Conservation (phyloP, 495 filamentous ascomycete species). For the Annulohypoxylon moriforme region DNA sequence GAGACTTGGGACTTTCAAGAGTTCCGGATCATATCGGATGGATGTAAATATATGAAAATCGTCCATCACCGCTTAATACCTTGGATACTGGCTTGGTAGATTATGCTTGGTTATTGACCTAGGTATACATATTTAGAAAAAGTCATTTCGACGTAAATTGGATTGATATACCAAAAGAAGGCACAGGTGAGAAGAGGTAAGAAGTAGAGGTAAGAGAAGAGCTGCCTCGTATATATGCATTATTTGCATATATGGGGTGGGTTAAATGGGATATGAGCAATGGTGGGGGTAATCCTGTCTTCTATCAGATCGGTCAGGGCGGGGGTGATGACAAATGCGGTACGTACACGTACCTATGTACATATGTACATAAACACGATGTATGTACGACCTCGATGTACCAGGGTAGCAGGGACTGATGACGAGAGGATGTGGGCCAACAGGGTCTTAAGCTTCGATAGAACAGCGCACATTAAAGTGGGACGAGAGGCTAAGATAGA, state of each 20-base stretch:
- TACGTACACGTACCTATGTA: constrained; percentile 27
- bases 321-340: constrained; percentile 33
- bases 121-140: not conserved
- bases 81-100: not conserved
- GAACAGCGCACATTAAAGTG: constrained; percentile 45
- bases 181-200: no score
- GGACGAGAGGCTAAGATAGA: constrained; percentile 25
- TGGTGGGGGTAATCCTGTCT: not conserved
- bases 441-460: constrained; percentile 31
- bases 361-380: not conserved
- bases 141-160: not conserved
- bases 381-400: not conserved
- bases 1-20: constrained; percentile 55
- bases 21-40: constrained; percentile 77
- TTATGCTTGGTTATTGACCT: not conserved
- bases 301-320: not conserved
- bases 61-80: constrained; percentile 24
- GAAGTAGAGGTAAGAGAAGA: not conserved
- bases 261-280: not conserved
- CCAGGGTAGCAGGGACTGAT: constrained; percentile 13
- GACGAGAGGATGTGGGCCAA: constrained; percentile 41
- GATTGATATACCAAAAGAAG: no score
- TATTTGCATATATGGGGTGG: not conserved
- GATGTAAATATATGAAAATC: constrained; percentile 76
- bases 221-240: not conserved